Evolutionary conservation across 1,284 basidiomycete genomes (phyloP), one percentile per base, ranked within the genome.

Genomic region (Cryptococcus wingfieldii): DNA sequence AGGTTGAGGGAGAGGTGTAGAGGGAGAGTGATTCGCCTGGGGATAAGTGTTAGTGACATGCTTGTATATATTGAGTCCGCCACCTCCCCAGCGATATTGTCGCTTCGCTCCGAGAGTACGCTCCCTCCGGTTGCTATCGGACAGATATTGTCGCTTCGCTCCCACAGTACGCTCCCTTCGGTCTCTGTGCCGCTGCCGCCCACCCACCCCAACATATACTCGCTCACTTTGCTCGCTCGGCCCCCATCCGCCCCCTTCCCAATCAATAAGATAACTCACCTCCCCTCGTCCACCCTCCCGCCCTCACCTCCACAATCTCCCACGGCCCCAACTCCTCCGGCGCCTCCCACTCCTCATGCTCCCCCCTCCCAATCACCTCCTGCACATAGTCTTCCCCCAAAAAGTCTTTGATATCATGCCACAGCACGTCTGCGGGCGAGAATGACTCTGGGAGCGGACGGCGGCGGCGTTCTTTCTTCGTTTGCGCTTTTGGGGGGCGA

Each of bases 361-460:
- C 76, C 2, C 80, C 82, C 0, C 79, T 78, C 12, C 78, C 78
- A 2, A 83, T 71, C 5, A 82, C 79, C 7, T 74, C 71, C 23
- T 83, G 79, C 0, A 87, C 83, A 18, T 77, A 77, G 19, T 85
- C 83, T 45, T 77, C 54, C 1, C 89, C 90, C 1, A 95, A 78
- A 6, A 91, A 78, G 8, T 80, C 80, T 34, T 82, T 72, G 25
- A 90, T 82, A 62, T 95, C 90, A 47, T 80, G 82, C 74, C 82
- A 85, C 38, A 89, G 78, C 2, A 92, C 86, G 67, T 93, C 89
- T 45, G 87, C 88, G 2, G 82, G 62, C 2, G 88, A 86, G 66
- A 83, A 88, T 1, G 81, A 78, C 58, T 89, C 88, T 1, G 85
- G 83, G 5, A 81, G 59, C 5, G 63, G 56, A 44, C 69, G 52